Evolutionary conservation across 805 yeast species (phyloP), one percentile per base, ranked within the genome.

Genomic region (Grigorovia yakushimaensis): DNA sequence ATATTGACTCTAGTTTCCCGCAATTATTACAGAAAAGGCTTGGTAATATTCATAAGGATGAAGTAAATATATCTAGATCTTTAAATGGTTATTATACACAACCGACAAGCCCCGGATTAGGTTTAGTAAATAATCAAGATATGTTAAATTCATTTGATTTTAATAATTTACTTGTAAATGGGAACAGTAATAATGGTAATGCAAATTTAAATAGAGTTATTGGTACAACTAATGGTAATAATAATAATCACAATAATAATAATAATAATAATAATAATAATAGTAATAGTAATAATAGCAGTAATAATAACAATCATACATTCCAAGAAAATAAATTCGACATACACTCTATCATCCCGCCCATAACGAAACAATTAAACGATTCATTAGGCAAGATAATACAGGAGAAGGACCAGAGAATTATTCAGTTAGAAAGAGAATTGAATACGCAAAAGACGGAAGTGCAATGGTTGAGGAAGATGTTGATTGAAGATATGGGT

Each of bases 401-500:
- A 10, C 49, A 51, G 8, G 67, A 64, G 42, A 64, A 64, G 49
- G 65, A 62, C 44, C 57, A 53, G 43, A 45, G 66, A 39, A 62
- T 65, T 22, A 40, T 45, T 30, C 62, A 58, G 35, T 48, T 64
- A 24, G 66, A 64, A 41, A 47, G 59, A 43, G 67, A 62, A 40
- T 47, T 64, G 11, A 66, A 62, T 44, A 44, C 57, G 41, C 65
- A 63, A 50, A 54, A 65, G 44, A 63, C 59, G 48, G 67, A 64
- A 44, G 61, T 64, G 1, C 58, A 56, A 39, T 64, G 68, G 68
- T 47, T 64, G 38, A 58, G 66, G 41, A 64, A 64, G 45, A 59
- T 64, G 65, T 49, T 64, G 22, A 60, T 63, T 36, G 68, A 64
- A 46, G 68, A 64, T 44, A 58, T 64, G 66, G 67, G 66, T 4